These are phyloP conservation scores for Ophiostoma perfectum DNA, from an alignment of 2,329 filamentous ascomycete genomes.

Conservation along the genomic window DNA sequence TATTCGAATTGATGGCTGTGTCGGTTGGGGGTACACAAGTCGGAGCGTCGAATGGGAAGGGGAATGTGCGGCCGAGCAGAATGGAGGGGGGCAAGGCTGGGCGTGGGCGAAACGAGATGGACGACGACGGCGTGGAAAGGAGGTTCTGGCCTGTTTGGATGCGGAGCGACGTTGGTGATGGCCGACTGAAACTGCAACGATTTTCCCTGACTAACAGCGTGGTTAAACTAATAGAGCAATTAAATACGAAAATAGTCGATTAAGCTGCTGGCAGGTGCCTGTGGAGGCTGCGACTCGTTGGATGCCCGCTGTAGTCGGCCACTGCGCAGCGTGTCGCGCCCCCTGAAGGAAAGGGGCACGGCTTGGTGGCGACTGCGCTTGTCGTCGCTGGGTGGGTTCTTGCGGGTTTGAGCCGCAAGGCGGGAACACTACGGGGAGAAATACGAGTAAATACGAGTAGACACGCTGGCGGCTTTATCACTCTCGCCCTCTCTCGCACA, in stretches of 20 bases:
- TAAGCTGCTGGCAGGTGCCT: neutral
- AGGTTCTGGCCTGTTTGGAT: neutral
- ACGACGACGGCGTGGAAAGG: slow-evolving; percentile 12
- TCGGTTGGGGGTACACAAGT: neutral
- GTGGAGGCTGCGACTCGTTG: neutral
- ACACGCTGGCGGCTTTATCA: no score
- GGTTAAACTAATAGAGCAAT: neutral
- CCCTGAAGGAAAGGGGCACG: neutral
- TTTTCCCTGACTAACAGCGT: slow-evolving; percentile 6
- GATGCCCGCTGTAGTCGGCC: neutral
- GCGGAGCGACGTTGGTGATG: slow-evolving; percentile 9
- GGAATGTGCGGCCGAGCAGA: neutral
- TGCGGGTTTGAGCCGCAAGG: neutral
- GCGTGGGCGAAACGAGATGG: neutral
- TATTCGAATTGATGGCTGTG: neutral
- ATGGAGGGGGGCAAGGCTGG: neutral
- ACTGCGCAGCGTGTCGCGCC: neutral
- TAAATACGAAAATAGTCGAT: neutral
- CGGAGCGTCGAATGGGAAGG: neutral
- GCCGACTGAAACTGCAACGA: slow-evolving; percentile 10
- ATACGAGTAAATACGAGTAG: neutral
- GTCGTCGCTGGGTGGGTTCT: neutral
- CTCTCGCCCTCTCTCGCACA: no score
- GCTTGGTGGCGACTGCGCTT: no score
- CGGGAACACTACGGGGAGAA: neutral